A percentile compares a stretch with the other conserved stretches of the same genome.
Evolutionary conservation across 2,329 filamentous ascomycete genomes (phyloP).

Genomic region (Aureobasidium musti): DNA sequence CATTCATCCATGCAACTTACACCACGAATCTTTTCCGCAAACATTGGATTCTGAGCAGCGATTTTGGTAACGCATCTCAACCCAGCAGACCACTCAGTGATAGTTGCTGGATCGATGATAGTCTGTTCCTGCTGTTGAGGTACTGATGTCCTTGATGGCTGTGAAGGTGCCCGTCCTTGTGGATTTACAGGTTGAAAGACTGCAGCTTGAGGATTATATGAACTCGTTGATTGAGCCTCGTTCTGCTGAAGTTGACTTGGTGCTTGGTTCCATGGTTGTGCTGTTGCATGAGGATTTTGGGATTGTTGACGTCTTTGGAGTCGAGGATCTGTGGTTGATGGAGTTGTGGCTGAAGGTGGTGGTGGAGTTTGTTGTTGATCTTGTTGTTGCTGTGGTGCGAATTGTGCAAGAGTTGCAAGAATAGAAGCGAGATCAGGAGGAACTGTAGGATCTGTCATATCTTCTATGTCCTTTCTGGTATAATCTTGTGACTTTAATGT

Average conservation of each 20-base stretch:
- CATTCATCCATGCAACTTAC: conserved; percentile 36
- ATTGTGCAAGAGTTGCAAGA: conserved; percentile 41
- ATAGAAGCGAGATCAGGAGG: conserved; percentile 40
- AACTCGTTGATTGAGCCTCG: neutral
- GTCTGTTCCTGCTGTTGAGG: conserved; percentile 8
- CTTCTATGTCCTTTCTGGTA: neutral
- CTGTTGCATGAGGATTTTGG: neutral
- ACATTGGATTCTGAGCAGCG: conserved; percentile 48
- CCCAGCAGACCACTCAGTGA: conserved; percentile 52
- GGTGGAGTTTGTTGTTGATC: conserved; percentile 21
- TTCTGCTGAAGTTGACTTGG: neutral
- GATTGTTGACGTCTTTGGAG: neutral
- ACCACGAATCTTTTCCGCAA: conserved; percentile 45
- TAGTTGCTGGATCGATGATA: conserved; percentile 50
- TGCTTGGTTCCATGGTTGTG: neutral
- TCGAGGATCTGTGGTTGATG: conserved; percentile 31
- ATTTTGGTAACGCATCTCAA: conserved; percentile 53
- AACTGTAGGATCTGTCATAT: conserved; percentile 39
- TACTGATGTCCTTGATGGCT: neutral
- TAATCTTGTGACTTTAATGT: neutral
- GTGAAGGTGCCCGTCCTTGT: neutral
- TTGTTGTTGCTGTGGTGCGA: conserved; percentile 27
- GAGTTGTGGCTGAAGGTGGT: neutral
- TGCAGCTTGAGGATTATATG: conserved; percentile 22
- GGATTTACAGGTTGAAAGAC: conserved; percentile 16